Conservation (phyloP, 1,284 basidiomycete species). For the Coniferiporia sulphurascens region DNA sequence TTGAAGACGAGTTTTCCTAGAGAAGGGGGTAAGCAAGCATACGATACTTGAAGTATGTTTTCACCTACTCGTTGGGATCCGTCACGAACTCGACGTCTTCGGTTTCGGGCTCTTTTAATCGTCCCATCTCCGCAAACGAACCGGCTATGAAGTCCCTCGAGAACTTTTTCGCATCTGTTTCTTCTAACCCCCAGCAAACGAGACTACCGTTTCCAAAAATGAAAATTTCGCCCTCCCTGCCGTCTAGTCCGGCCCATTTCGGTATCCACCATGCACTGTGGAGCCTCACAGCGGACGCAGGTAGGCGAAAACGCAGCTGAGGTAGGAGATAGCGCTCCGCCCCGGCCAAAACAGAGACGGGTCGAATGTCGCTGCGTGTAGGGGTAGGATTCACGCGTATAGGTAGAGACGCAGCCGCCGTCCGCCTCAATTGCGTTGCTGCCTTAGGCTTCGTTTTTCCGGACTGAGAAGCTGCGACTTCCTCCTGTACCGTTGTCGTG, state of each 20-base stretch:
- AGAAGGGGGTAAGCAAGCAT: slow-evolving; percentile 7
- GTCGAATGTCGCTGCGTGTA: slow-evolving; percentile 66
- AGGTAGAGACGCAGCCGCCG: slow-evolving; percentile 67
- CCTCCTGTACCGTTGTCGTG: neutral
- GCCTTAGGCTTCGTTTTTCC: slow-evolving; percentile 65
- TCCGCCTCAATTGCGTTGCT: slow-evolving; percentile 66
- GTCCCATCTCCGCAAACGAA: slow-evolving; percentile 53
- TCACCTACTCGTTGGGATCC: slow-evolving; percentile 75
- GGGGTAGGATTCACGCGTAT: slow-evolving; percentile 78
- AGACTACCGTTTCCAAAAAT: slow-evolving; percentile 82
- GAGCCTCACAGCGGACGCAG: slow-evolving; percentile 48
- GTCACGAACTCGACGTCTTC: slow-evolving; percentile 90
- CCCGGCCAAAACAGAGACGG: slow-evolving; percentile 71
- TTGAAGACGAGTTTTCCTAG: slow-evolving; percentile 75
- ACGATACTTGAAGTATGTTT: slow-evolving; percentile 16
- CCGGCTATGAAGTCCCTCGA: slow-evolving; percentile 57
- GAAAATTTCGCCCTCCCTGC: slow-evolving; percentile 79
- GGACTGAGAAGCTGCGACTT: slow-evolving; percentile 12
- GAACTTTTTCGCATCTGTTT: slow-evolving; percentile 71
- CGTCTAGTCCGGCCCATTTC: slow-evolving; percentile 49
- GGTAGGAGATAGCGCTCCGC: slow-evolving; percentile 69
- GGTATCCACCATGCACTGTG: slow-evolving; percentile 78
- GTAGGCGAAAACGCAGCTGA: slow-evolving; percentile 49
- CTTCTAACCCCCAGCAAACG: slow-evolving; percentile 85
- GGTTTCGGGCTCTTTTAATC: slow-evolving; percentile 69